Conservation (phyloP, 257 asterid genomes). For the Solanum bulbocastanum region DNA sequence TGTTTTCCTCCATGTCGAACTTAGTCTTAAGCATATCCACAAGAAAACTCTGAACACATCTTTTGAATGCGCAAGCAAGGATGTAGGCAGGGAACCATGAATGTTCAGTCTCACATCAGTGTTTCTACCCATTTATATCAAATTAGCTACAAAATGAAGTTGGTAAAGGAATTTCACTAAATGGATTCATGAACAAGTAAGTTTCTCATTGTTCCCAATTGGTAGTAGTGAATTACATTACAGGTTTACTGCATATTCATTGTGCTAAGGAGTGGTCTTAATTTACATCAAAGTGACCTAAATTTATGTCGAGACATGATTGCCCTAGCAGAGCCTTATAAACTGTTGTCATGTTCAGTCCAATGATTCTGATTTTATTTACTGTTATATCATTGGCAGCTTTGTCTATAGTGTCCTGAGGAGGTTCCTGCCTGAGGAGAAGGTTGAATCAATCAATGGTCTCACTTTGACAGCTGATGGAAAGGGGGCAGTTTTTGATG, state of each 20-base stretch:
- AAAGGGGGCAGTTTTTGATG: constrained; percentile 88
- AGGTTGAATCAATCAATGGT: constrained; percentile 83
- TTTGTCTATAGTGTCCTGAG: constrained; percentile 56
- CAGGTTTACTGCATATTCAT: background rate
- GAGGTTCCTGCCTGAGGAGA: constrained; percentile 84
- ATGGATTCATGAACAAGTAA: background rate
- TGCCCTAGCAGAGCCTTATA: background rate
- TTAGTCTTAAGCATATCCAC: background rate
- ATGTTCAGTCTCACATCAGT: background rate
- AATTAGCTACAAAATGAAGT: background rate
- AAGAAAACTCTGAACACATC: background rate
- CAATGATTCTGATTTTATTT: background rate
- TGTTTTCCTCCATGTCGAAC: background rate
- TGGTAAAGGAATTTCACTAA: background rate
- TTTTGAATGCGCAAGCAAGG: background rate
- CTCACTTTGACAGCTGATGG: constrained; percentile 87
- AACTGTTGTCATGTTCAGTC: background rate
- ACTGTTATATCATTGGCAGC: constrained; percentile 14
- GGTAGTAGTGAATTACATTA: background rate
- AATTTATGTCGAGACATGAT: background rate
- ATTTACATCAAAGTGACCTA: background rate
- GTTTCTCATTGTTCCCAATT: background rate
- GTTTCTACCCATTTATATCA: background rate
- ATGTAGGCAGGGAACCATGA: background rate
- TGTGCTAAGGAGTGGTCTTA: background rate